These are phyloP conservation scores for Nothomitra cinnamomea DNA, from an alignment of 2,329 filamentous ascomycete species.

Conservation along the genomic window DNA sequence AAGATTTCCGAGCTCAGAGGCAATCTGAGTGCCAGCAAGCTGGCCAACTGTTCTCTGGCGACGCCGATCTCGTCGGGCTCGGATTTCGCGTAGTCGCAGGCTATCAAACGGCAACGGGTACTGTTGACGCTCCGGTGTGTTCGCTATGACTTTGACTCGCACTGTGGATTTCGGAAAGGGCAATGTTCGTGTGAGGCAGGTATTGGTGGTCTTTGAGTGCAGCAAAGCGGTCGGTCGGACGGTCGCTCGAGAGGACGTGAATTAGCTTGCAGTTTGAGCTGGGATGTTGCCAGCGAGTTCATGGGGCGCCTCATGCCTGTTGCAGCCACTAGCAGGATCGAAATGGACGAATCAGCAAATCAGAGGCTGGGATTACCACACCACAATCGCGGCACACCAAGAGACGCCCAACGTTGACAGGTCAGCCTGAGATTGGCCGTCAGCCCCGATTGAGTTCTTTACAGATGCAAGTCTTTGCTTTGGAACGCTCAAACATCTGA, in stretches of 20 bases:
- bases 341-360: neutral
- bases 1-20: constrained; percentile 3
- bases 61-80: neutral
- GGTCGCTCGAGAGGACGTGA: neutral
- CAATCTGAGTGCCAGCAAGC: constrained; percentile 1
- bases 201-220: neutral
- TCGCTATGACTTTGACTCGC: neutral
- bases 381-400: neutral
- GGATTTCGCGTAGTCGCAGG: neutral
- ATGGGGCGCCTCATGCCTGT: neutral
- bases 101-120: neutral
- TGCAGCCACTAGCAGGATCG: neutral
- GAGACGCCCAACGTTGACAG: neutral
- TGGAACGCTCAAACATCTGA: neutral
- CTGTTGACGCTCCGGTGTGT: neutral
- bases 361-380: neutral
- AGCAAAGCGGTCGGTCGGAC: neutral
- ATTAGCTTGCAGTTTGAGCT: neutral
- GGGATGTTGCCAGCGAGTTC: constrained; percentile 4
- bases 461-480: neutral
- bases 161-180: neutral
- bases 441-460: neutral
- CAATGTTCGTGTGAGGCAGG: constrained; percentile 2
- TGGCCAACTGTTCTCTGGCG: neutral
- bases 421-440: constrained; percentile 1